Evolutionary conservation across 257 asterid species (phyloP), one percentile per base, ranked within the genome.

Genomic region (Nicotiana noctiflora): DNA sequence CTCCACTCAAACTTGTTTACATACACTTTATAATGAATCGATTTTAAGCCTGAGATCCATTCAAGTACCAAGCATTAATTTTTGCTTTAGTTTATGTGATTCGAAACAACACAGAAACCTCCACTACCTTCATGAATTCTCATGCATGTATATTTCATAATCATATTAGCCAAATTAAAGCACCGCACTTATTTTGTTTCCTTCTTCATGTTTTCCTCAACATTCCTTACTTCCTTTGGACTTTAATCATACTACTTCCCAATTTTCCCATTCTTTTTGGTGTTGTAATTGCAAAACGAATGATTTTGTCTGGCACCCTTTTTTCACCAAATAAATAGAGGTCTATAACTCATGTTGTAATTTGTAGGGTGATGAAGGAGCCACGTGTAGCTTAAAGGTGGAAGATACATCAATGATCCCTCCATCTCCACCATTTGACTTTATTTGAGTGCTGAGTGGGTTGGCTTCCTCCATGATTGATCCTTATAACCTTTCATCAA

Each of bases 101-200:
- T 70, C 19, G 6, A 72, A 72, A 21, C 21, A 70, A 70, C 34
- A 44, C 10, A 44, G 7, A 21, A 72, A 44, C 59, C 21, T 44
- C 59, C 59, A 13, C 59, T 46, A 70, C 14, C 56, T 70, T 44
- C 56, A 12, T 25, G 27, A 25, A 5, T 40, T 19, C 32, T 68
- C 21, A 72, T 44, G 56, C 59, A 70, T 44, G 77, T 44, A 70
- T 15, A 68, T 68, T 19, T 18, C 76, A n/a, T 67, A n/a, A 67
- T 67, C 53, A 1, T 46, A 72, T 72, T 70, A 70, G 7, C 59
- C 37, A 70, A 70, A 9, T n/a, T n/a, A 68, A 68, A 68, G 77
- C 77, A 70, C 60, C 77, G 59, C 77, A 72, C 77, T 72, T 72
- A 72, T 14, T 46, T 72, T 37, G 76, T 37, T 44, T 72, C 23